Conservation (phyloP, 805 yeast genomes). For the Ogataea paradorogensis region DNA sequence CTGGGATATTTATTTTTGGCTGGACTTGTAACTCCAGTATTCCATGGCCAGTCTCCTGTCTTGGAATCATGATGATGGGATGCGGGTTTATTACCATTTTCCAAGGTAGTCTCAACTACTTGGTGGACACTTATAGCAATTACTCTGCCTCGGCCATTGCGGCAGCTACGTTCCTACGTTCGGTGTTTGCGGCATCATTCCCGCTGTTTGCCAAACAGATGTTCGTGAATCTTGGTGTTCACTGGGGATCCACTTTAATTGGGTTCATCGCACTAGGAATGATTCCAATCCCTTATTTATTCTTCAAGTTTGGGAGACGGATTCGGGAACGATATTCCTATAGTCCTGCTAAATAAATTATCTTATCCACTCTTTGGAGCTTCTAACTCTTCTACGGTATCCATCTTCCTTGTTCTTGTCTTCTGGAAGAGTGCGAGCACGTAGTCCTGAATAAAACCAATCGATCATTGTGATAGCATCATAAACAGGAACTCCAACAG, state of each 20-base stretch:
- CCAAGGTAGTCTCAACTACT: conserved; percentile 62
- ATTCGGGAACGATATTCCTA: conserved; percentile 5
- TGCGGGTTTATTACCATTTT: conserved; percentile 61
- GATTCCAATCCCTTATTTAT: conserved; percentile 64
- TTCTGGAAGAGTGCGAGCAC: neutral
- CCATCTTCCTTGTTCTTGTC: neutral
- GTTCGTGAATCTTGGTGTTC: conserved; percentile 56
- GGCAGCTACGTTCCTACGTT: conserved; percentile 54
- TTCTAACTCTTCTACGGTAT: neutral
- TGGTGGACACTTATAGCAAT: conserved; percentile 67
- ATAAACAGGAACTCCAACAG: neutral
- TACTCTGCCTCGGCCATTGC: conserved; percentile 55
- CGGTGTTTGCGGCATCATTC: conserved; percentile 60
- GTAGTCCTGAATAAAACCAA: neutral
- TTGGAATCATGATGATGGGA: conserved; percentile 61
- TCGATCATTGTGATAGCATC: neutral
- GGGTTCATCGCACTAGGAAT: conserved; percentile 54
- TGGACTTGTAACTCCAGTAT: conserved; percentile 50
- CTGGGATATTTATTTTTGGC: conserved; percentile 61
- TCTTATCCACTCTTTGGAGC: neutral
- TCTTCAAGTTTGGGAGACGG: conserved; percentile 51
- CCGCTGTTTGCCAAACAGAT: conserved; percentile 61
- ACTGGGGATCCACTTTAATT: conserved; percentile 69
- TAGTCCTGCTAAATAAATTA: conserved; percentile 25
- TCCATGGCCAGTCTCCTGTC: conserved; percentile 53